Evolutionary conservation across 352 stramenopile species (phyloP).

Genomic region (Globisporangium mamillatum): DNA sequence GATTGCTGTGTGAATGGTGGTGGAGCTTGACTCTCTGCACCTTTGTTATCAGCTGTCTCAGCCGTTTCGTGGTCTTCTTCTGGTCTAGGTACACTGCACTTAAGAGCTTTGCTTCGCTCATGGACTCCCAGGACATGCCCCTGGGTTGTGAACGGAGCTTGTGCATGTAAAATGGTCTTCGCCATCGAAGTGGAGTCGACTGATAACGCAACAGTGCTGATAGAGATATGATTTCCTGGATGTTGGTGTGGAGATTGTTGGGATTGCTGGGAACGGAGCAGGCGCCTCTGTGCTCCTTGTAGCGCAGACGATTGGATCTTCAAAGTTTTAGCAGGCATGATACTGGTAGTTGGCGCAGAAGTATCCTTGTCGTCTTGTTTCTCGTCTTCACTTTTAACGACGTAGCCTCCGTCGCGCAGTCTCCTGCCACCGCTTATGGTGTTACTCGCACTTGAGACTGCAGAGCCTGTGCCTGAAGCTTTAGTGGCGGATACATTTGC

Average conservation of each 20-base stretch:
- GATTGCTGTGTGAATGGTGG: background rate
- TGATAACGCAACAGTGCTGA: background rate
- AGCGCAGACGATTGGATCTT: background rate
- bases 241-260: background rate
- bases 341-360: background rate
- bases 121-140: slow-evolving; percentile 23
- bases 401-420: slow-evolving; percentile 16
- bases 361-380: background rate
- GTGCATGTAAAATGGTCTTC: slow-evolving; percentile 21
- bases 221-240: background rate
- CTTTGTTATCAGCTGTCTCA: background rate
- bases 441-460: background rate
- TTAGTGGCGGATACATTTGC: background rate
- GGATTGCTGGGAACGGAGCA: background rate
- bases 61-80: background rate
- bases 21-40: background rate
- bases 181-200: slow-evolving; percentile 14
- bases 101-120: too few relatives aligned
- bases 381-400: background rate
- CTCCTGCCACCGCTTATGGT: slow-evolving; percentile 1
- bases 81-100: background rate
- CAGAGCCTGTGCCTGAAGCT: background rate
- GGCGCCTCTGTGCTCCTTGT: background rate
- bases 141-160: slow-evolving; percentile 23
- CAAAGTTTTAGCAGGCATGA: background rate